Evolutionary conservation across 2,329 filamentous ascomycete genomes (phyloP).

Genomic region (Rhytidhysteron rufulum): DNA sequence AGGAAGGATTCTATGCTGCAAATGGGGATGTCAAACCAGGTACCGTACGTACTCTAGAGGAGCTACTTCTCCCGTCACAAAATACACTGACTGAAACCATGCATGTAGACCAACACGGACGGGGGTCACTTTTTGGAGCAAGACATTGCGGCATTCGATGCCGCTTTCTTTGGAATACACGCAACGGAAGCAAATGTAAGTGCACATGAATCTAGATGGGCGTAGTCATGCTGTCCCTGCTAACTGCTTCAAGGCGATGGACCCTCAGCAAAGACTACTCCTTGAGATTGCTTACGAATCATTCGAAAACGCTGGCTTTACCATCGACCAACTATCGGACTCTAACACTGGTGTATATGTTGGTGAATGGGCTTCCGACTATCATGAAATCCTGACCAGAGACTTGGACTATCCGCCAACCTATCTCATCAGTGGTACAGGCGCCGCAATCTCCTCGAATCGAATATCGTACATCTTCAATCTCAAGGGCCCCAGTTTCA

Average conservation of each 20-base stretch:
- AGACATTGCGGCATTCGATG: slow-evolving; percentile 34
- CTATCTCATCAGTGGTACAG: slow-evolving; percentile 13
- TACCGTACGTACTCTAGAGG: no score
- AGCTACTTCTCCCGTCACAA: no score
- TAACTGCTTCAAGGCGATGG: no score
- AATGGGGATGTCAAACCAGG: no score
- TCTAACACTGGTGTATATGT: slow-evolving; percentile 19
- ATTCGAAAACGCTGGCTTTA: slow-evolving; percentile 36
- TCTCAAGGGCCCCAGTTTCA: slow-evolving; percentile 20
- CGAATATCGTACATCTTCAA: slow-evolving; percentile 27
- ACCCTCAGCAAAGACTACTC: slow-evolving; percentile 25
- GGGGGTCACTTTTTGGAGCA: slow-evolving; percentile 37
- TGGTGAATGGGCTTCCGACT: slow-evolving; percentile 15
- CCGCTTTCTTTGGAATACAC: slow-evolving; percentile 25
- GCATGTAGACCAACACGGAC: no score
- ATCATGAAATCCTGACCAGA: slow-evolving; percentile 9
- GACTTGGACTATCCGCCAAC: slow-evolving; percentile 13
- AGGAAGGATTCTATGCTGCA: no score
- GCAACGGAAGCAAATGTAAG: slow-evolving; percentile 13
- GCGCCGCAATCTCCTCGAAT: slow-evolving; percentile 18
- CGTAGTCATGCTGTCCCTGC: no score
- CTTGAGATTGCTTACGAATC: slow-evolving; percentile 32
- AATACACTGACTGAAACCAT: no score
- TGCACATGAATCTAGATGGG: no score
- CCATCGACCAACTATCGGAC: slow-evolving; percentile 19